Conservation (phyloP, 2,329 filamentous ascomycete genomes). For the Annulohypoxylon truncatum region DNA sequence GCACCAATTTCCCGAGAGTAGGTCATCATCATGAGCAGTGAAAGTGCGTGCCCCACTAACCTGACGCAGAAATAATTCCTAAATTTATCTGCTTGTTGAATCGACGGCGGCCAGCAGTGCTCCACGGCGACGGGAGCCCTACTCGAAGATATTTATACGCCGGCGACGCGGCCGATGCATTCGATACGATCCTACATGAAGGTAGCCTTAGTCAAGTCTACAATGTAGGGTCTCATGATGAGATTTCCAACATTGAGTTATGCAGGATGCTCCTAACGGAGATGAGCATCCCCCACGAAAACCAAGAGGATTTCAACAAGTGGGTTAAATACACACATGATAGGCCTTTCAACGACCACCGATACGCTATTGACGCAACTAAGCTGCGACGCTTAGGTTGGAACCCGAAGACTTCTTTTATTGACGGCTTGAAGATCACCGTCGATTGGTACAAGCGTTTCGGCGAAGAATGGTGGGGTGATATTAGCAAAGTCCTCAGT, state of each 20-base stretch:
- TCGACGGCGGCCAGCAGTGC: conserved; percentile 72
- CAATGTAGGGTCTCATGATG: conserved; percentile 83
- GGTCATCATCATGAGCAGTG: conserved; percentile 48
- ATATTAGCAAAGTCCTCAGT: conserved; percentile 75
- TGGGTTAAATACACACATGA: conserved; percentile 82
- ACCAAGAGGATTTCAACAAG: conserved; percentile 65
- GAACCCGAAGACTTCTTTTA: conserved; percentile 74
- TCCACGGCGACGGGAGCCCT: conserved; percentile 81
- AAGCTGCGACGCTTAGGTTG: conserved; percentile 76
- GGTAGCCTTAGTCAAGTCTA: conserved; percentile 81
- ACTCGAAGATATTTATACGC: conserved; percentile 82
- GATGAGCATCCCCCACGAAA: conserved; percentile 66
- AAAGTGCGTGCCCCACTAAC: conserved; percentile 18
- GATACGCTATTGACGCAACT: conserved; percentile 77
- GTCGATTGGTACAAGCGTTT: conserved; percentile 77
- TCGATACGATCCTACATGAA: conserved; percentile 85
- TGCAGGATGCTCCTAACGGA: conserved; percentile 73
- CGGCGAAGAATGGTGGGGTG: conserved; percentile 77
- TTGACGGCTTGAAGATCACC: conserved; percentile 71
- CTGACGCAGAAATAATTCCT: conserved; percentile 78
- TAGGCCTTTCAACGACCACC: conserved; percentile 80
- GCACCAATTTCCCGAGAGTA: conserved; percentile 86
- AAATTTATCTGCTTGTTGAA: conserved; percentile 82
- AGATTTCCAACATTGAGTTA: conserved; percentile 79
- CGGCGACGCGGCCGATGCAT: conserved; percentile 82